Conservation (phyloP, 495 filamentous ascomycete genomes). For the Aspergillus homomorphus region DNA sequence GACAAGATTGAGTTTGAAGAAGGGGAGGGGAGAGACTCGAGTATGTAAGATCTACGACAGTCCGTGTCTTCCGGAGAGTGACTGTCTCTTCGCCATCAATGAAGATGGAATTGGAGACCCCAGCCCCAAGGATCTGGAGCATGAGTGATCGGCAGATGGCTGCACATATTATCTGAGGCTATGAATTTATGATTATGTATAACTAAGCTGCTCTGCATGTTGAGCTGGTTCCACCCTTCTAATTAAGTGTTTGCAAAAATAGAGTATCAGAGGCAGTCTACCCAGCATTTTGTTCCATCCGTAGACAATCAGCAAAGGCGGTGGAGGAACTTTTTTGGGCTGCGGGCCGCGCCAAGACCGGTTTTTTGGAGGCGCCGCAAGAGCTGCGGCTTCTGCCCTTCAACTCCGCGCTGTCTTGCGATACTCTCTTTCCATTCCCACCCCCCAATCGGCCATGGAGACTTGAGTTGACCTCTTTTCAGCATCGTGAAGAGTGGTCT, state of each 20-base stretch:
- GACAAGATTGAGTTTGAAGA: conserved; percentile 85
- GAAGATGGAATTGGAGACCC: conserved; percentile 97
- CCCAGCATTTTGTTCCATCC: not conserved
- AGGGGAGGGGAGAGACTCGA: conserved; percentile 90
- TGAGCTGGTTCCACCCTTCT: no score
- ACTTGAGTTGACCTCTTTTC: conserved; percentile 28
- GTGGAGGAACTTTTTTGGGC: conserved; percentile 9
- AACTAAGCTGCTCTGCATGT: not conserved
- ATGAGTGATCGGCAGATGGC: conserved; percentile 44
- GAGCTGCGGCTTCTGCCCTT: conserved; percentile 43
- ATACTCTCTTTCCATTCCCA: conserved; percentile 20
- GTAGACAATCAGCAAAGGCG: conserved; percentile 10
- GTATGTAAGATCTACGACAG: conserved; percentile 99
- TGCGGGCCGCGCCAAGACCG: conserved; percentile 39
- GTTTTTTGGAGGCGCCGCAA: conserved; percentile 37
- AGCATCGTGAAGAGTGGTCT: conserved; percentile 23
- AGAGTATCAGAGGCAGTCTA: not conserved
- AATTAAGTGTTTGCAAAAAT: no score
- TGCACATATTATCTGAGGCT: not conserved
- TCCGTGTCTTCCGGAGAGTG: conserved; percentile 92
- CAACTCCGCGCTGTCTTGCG: conserved; percentile 17
- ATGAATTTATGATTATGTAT: conserved; percentile 24
- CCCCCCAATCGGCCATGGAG: conserved; percentile 35
- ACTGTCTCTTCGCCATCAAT: conserved; percentile 94
- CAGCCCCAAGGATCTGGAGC: conserved; percentile 91